Conservation (phyloP, 805 yeast genomes). For the Hanseniaspora nectarophila region DNA sequence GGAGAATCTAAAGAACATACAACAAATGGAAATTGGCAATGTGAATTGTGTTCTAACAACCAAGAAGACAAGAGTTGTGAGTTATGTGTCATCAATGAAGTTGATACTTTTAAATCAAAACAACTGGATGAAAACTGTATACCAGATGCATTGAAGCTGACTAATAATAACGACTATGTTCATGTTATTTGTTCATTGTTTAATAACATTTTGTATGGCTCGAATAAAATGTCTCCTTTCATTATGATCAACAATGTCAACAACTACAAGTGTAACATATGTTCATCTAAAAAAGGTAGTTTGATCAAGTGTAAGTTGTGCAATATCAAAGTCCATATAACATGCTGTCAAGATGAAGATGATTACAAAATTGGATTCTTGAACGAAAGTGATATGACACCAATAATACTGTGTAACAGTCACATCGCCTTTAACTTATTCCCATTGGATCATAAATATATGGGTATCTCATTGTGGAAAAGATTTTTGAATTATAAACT, state of each 20-base stretch:
- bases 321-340: conserved; percentile 19
- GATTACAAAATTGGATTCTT: conserved; percentile 17
- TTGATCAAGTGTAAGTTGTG: conserved; percentile 21
- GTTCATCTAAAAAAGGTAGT: conserved; percentile 40
- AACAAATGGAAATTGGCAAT: conserved; percentile 45
- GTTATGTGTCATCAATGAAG: conserved; percentile 49
- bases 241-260: not conserved
- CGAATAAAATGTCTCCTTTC: conserved; percentile 36
- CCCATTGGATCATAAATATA: not conserved
- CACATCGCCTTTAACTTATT: not conserved
- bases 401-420: not conserved
- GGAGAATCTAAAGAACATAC: conserved; percentile 33
- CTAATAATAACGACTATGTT: conserved; percentile 56
- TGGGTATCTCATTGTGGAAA: conserved; percentile 11
- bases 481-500: not conserved
- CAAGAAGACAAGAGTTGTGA: conserved; percentile 50
- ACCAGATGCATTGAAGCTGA: conserved; percentile 62
- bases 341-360: conserved; percentile 22
- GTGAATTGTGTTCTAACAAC: conserved; percentile 69
- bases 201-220: conserved; percentile 30
- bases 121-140: conserved; percentile 32
- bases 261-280: conserved; percentile 33
- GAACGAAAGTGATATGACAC: conserved; percentile 10
- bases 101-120: conserved; percentile 36
- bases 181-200: conserved; percentile 64